These are phyloP conservation scores for Linnemannia elongata DNA, from an alignment of 192 early-diverging fungal species.

Conservation along the genomic window DNA sequence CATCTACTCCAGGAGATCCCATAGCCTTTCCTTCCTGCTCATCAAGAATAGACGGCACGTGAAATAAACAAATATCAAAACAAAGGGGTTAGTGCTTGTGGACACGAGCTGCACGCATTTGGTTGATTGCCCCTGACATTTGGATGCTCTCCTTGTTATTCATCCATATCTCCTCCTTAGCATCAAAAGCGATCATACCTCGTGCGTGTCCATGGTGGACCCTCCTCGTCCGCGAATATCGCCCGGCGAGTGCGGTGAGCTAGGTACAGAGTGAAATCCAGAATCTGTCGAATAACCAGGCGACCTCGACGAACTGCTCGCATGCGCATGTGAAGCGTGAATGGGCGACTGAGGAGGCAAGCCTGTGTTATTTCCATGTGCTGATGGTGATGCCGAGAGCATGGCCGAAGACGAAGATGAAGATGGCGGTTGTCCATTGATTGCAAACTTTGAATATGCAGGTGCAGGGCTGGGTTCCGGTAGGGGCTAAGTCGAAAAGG, in stretches of 20 bases:
- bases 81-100: not conserved
- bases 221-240: slow-evolving; percentile 38
- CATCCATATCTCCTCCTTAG: not conserved
- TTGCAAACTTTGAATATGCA: slow-evolving; percentile 37
- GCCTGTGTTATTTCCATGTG: slow-evolving; percentile 4
- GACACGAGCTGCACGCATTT: not conserved
- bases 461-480: slow-evolving; percentile 49
- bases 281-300: slow-evolving; percentile 43
- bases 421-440: slow-evolving; percentile 18
- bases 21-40: slow-evolving; percentile 36
- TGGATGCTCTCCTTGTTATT: not conserved
- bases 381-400: slow-evolving; percentile 33
- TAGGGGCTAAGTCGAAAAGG: slow-evolving; percentile 27
- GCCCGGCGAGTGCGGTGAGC: slow-evolving; percentile 51
- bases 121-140: not conserved
- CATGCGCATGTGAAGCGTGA: slow-evolving; percentile 26
- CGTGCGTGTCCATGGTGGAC: slow-evolving; percentile 16
- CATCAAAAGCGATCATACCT: slow-evolving; percentile 16
- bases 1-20: slow-evolving; percentile 45
- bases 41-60: not conserved
- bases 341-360: slow-evolving; percentile 45
- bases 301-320: slow-evolving; percentile 13
- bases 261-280: slow-evolving; percentile 54
- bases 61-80: not conserved
- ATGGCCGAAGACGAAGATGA: slow-evolving; percentile 28